Percentiles rank a stretch among this genome's conserved stretches.
Evolutionary conservation across 1,139 yeast species (phyloP).

Genomic region (Insectozyma bohioensis): DNA sequence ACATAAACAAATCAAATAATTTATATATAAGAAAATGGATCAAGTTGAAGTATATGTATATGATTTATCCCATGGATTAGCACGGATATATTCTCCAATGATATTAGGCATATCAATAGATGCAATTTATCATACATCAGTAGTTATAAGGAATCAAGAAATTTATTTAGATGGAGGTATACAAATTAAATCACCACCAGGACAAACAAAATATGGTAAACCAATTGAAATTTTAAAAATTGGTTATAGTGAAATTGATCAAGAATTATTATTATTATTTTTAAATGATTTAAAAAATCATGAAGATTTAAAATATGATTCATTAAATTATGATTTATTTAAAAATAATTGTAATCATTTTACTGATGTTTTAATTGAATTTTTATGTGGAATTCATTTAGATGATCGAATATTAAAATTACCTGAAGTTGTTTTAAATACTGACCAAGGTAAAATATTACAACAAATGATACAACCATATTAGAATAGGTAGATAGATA

Average conservation of each 20-base stretch:
- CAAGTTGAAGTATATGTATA: conserved; percentile 55
- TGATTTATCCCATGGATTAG: conserved; percentile 55
- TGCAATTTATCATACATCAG: conserved; percentile 69
- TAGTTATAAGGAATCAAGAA: conserved; percentile 56
- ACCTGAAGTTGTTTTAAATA: conserved; percentile 56
- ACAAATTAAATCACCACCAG: conserved; percentile 42
- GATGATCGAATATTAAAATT: conserved; percentile 51
- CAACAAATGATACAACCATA: conserved; percentile 27
- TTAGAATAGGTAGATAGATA: too few species aligned
- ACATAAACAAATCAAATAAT: too few species aligned
- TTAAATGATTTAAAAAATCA: conserved; percentile 45
- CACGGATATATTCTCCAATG: conserved; percentile 43
- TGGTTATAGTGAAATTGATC: conserved; percentile 53
- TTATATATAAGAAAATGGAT: too few species aligned
- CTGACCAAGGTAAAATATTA: conserved; percentile 57
- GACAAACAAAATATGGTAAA: conserved; percentile 56
- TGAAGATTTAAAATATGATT: conserved; percentile 44
- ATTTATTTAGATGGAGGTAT: conserved; percentile 65
- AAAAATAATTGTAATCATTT: conserved; percentile 72
- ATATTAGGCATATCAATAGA: conserved; percentile 49
- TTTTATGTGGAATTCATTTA: conserved; percentile 52
- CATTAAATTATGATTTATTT: conserved; percentile 55
- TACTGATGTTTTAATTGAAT: conserved; percentile 56
- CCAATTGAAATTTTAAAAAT: conserved; percentile 55
- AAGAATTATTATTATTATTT: conserved; percentile 54